A percentile compares a stretch with the other conserved stretches of the same genome.
phyloP scores from a whole-genome alignment of 202 grass and related monocot genomes.

The Zizania palustris region DNA sequence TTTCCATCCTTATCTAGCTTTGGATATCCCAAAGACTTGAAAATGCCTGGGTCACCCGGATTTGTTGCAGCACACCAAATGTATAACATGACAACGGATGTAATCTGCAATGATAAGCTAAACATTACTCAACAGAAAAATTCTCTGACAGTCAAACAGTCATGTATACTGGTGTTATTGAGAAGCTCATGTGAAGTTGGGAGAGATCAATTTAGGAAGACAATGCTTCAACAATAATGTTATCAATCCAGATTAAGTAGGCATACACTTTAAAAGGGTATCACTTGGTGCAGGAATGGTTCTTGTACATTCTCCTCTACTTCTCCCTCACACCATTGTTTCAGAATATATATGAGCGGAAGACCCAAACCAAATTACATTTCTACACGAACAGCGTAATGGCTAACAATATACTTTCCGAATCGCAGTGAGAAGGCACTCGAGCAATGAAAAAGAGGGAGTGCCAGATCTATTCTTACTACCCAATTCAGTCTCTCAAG shows the following conservation, averaged over 20 bases:
- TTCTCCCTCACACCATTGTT: neutral
- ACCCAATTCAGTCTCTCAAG: neutral
- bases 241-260: neutral
- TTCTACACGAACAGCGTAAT: neutral
- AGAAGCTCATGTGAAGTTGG: too few relatives aligned
- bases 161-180: neutral
- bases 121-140: conserved; percentile 4
- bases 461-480: conserved; percentile 39
- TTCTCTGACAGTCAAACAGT: neutral
- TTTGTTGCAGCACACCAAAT: conserved; percentile 91
- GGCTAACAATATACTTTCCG: neutral
- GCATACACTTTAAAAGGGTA: neutral
- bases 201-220: too few relatives aligned
- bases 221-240: neutral
- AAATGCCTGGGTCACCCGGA: conserved; percentile 88
- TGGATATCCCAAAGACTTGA: conserved; percentile 55
- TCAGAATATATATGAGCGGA: neutral
- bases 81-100: conserved; percentile 74
- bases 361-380: neutral
- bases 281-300: neutral
- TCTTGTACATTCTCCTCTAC: neutral
- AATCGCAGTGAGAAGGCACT: neutral
- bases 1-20: conserved; percentile 54
- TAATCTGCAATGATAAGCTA: conserved; percentile 58
- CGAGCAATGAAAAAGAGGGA: neutral